Evolutionary conservation across 768 basidiomycete genomes (phyloP), one percentile per base, ranked within the genome.

Genomic region (Amanita subjunquillea): DNA sequence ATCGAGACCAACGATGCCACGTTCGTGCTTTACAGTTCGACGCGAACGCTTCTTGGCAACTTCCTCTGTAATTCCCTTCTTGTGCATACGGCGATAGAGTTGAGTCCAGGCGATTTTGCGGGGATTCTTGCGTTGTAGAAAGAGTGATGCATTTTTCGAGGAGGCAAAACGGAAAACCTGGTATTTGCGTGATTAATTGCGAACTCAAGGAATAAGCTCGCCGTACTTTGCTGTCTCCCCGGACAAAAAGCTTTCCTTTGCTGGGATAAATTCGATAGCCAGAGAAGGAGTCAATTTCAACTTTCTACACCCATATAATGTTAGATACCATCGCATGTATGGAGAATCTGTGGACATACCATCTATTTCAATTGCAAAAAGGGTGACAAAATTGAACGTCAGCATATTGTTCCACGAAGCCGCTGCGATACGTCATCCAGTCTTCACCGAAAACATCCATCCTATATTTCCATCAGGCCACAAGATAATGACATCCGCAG

Each of bases 41-140:
- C 94, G 89, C 48, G 89, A 88, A 58, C 95, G 87, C 78, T 96
- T 97, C 91, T 98, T 99, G 64, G 93, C 92, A 50, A 94, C 88
- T 73, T 98, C 95, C 75, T 98, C 95, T 48, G 93, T 93, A 70
- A 98, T 83, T 69, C 96, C 96, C 85, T 99, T 99, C 84, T 95
- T 96, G 83, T 98, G 96, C 86, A 96, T 91, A 62, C 93, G 87
- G 59, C 91, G 87, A 80, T 88, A 95, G 56, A 87, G 81, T 62
- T 76, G 72, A 37, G 95, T 98, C 95, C 95, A 98, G 58, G 95
- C 87, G 74, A 98, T 93, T 83, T 98, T 98, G 68, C 96, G 91
- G 49, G 96, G 96, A 79, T 99, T 98, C 79, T 99, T 99, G 76
- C 95, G 90, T 72, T 99, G 96, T 54, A 89, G 76, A 85, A 98